phyloP scores from a whole-genome alignment of 139 green algal genomes.

The Chlamydomonas asymmetrica region DNA sequence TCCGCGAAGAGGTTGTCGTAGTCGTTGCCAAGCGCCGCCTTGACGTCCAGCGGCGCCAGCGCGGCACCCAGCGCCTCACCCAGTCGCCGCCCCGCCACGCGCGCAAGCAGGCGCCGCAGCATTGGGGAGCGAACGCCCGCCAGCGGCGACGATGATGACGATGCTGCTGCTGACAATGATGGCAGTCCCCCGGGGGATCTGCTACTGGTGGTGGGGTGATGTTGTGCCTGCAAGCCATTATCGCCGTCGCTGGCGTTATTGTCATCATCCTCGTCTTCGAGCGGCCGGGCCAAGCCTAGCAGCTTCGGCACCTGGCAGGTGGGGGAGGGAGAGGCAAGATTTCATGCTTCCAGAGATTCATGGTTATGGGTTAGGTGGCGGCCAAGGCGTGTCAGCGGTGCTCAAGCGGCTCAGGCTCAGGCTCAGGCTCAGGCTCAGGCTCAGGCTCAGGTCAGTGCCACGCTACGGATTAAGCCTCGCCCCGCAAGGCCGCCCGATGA shows the following conservation, averaged over 20 bases:
- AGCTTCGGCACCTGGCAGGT: too few relatives aligned
- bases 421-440: slow-evolving; percentile 4
- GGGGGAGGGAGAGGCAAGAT: too few relatives aligned
- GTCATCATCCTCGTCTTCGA: too few relatives aligned
- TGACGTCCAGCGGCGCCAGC: slow-evolving; percentile 33
- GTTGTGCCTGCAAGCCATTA: too few relatives aligned
- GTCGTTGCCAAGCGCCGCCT: slow-evolving; percentile 41
- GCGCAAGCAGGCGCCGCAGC: slow-evolving; percentile 46
- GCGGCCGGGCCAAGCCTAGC: too few relatives aligned
- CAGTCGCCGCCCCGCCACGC: slow-evolving; percentile 24
- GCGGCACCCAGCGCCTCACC: slow-evolving; percentile 14
- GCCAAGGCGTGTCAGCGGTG: background rate
- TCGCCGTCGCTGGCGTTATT: too few relatives aligned
- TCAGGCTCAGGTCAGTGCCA: slow-evolving; percentile 1
- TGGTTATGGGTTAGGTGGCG: too few relatives aligned
- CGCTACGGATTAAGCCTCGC: slow-evolving; percentile 4
- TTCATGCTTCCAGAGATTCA: too few relatives aligned
- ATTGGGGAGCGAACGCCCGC: slow-evolving; percentile 34
- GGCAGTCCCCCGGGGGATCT: too few relatives aligned
- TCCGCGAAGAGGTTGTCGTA: slow-evolving; percentile 32
- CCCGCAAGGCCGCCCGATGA: too few relatives aligned
- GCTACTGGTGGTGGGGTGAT: too few relatives aligned
- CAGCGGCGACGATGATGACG: background rate
- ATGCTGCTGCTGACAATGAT: too few relatives aligned
- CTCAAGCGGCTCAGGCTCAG: background rate